Evolutionary conservation across 805 yeast genomes (phyloP), one percentile per base, ranked within the genome.

Genomic region (Metschnikowia drakensbergensis): DNA sequence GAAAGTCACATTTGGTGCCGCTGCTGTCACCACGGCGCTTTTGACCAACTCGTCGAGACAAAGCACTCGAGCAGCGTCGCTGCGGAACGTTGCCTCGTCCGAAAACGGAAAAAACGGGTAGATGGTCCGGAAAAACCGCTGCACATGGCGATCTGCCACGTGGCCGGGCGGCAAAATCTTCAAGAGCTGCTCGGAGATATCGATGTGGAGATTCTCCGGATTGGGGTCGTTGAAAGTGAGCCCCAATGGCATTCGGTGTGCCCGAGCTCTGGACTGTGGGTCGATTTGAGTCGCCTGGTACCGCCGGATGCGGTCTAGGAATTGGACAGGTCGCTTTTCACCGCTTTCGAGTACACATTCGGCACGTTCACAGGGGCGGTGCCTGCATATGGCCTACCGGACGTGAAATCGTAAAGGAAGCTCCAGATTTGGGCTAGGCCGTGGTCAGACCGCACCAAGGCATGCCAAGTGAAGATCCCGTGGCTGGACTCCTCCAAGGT

Each of bases 41-140:
- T n/a, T 5, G 32, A 26, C 42, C 34, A 39, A 39, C 11, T 39
- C 30, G 3, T 13, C 29, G 11, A 30, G 34, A 22, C 51, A 43
- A 8, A 51, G 28, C 26, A 49, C 45, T 11, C 46, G 45, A 3
- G 42, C 42, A 17, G 42, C 30, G 9, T 36, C 38, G 23, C 35
- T 30, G 22, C 55, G 48, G 37, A 52, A 52, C 40, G 23, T 33
- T n/a, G 22, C 45, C 33, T 57, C 58, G 30, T 55, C 58, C 26
- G 55, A 28, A 37, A 47, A 54, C 8, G 61, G 61, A 27, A 38
- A 48, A 28, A 52, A 57, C n/a, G 61, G 61, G 47, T 57, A 57
- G n/a, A 57, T 13, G 23, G 30, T 7, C 26, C 42, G 37, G 47
- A 57, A 57, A 37, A 57, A 57, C 10, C 53, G 49, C 48, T 51